Base-by-base conservation (phyloP, 2,329 filamentous ascomycete genomes). In the Knoxdaviesia proteae region DNA sequence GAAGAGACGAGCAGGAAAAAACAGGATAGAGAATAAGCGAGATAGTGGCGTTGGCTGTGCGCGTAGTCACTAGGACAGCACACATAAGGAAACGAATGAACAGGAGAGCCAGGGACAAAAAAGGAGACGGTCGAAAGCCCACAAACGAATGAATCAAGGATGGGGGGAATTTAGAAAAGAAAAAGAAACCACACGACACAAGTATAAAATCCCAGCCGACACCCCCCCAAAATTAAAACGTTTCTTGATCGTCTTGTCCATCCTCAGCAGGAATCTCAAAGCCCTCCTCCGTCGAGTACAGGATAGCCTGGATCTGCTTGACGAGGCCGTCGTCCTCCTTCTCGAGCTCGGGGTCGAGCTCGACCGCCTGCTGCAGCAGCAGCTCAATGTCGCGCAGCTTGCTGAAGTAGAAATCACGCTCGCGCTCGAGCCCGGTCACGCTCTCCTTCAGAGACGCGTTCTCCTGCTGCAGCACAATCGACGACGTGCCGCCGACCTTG, bases 371-470 rank as follows among this genome's bases (percentile, higher is more conserved):
- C 65, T 98, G 90, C 44, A 98, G 74, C 53, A 98, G 66, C 49
- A 98, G 67, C 64, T 98, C 90, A 52, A 98, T 98, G 57, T 98
- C 90, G 46, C 90, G 74, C 49, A 98, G 71, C 69, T 98, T 98
- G 71, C 84, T 92, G 63, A 98, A 98, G 69, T 98, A 98, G 59
- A 98, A 98, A 60, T 98, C 90, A 41, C 90, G 74, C 67, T 98
- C 90, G 53, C 90, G 80, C 69, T 98, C 90, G 37, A 98, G 69
- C 1, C 90, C 90, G 8, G 75, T 70, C n/a, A 98, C 88, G 0
- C 84, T 94, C 65, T 96, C 88, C 69, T 94, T 94, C 51, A 96
- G 70, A 32, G 81, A 82, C 37, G 72, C 71, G 57, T 93, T 90
- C 69, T 96, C 90, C 56, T 81, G 72, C 57, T 83, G 74, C 51